Evolutionary conservation across 768 basidiomycete species (phyloP), one percentile per base, ranked within the genome.

Genomic region (Auricularia cornea): DNA sequence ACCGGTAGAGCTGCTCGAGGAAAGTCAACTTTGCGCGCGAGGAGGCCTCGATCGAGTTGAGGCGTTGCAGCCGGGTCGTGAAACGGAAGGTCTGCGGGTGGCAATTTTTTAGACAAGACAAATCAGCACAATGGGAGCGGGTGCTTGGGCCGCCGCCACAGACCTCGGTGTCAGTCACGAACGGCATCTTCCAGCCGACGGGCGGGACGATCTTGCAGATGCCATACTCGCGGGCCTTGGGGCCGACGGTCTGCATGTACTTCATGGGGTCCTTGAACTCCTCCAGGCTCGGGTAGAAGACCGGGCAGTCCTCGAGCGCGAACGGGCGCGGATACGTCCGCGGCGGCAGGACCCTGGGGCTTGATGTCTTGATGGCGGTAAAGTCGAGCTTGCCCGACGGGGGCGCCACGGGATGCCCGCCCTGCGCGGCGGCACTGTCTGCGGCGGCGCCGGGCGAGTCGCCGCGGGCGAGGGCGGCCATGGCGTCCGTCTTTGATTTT

Each of bases 121-220:
- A 10, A 14, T n/a, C 12, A 63, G 35, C 16, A 12, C 18, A 10
- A 51, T 23, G 20, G 30, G 12, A 20, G 23, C n/a, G n/a, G n/a
- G n/a, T n/a, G n/a, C n/a, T n/a, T 16, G 26, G 20, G 30, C 40
- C 41, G 60, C 29, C 29, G 33, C 30, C 23, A 79, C 86, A 65
- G 68, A 94, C 95, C 84, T 94, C 92, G 20, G 93, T 93, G 72
- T 98, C 88, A 54, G 95, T 91, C 12, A 92, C 88, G 72, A 97
- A 98, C 8, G 96, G 92, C 87, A 97, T 96, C 69, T 89, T 84
- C 97, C 97, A 99, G 26, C 84, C 89, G 62, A 82, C 80, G 2
- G 97, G 97, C 65, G 97, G 97, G 29, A 98, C 84, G 63, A 99
- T 86, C 79, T 99, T 99, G 78, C 92, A 95, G 69, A 99, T 94